Evolutionary conservation across 1,284 basidiomycete genomes (phyloP).

Genomic region (Irpex sp.): DNA sequence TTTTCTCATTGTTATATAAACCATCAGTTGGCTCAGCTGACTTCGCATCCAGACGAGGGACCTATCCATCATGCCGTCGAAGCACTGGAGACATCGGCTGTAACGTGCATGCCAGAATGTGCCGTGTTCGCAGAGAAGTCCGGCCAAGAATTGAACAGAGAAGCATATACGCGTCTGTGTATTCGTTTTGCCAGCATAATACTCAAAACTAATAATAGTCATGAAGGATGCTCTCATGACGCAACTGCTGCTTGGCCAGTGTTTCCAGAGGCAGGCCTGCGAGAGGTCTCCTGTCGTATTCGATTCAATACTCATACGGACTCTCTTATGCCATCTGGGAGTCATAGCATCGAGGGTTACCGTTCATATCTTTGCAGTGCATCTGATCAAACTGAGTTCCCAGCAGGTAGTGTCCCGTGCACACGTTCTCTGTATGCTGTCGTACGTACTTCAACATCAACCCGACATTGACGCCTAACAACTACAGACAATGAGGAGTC

Average conservation of each 20-base stretch:
- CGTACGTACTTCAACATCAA: background rate
- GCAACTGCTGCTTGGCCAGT: no score
- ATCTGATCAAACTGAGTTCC: background rate
- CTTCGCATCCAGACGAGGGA: background rate
- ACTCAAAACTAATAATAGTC: background rate
- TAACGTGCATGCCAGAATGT: background rate
- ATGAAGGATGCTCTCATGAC: no score
- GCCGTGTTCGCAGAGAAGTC: background rate
- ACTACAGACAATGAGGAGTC: no score
- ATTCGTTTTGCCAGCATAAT: background rate
- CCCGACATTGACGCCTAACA: background rate
- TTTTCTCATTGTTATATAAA: background rate
- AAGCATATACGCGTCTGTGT: background rate
- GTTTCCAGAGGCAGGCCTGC: no score
- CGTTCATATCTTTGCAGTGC: background rate
- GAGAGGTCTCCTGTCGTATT: no score
- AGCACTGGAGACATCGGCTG: background rate
- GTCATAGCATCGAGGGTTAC: background rate
- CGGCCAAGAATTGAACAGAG: background rate
- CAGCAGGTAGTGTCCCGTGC: background rate
- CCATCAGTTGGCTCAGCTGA: background rate
- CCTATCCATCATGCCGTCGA: background rate
- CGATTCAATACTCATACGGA: no score
- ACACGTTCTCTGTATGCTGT: background rate
- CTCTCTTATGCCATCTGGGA: no score